A percentile compares a stretch with the other conserved stretches of the same genome.
Evolutionary conservation across 208 protist species (phyloP).

Genomic region (Entamoeba moshkovskii): DNA sequence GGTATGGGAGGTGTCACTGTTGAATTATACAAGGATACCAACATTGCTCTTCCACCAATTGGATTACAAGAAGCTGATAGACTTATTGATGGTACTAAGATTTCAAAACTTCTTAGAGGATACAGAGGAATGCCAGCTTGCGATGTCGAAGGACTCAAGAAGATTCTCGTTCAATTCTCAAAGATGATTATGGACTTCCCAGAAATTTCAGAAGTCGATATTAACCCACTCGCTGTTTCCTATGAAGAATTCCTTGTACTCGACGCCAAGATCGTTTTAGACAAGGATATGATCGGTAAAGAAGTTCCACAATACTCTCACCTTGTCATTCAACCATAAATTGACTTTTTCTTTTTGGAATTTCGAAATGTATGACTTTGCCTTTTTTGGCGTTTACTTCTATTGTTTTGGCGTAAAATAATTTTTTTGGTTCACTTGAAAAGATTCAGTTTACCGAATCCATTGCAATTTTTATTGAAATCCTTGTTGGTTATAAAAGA

Average conservation of each 20-base stretch:
- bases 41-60: constrained; percentile 22
- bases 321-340: background rate
- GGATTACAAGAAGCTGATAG: background rate
- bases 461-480: too few relatives aligned
- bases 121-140: constrained; percentile 20
- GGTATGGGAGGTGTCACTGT: constrained; percentile 28
- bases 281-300: background rate
- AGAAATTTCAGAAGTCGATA: constrained; percentile 34
- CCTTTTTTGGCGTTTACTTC: background rate
- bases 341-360: background rate
- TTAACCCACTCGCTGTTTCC: constrained; percentile 34
- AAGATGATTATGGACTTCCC: constrained; percentile 26
- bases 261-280: constrained; percentile 10
- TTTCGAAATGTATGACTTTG: background rate
- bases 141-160: constrained; percentile 27
- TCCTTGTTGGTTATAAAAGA: too few relatives aligned
- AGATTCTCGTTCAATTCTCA: constrained; percentile 22
- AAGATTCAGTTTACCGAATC: too few relatives aligned
- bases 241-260: constrained; percentile 12
- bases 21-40: constrained; percentile 30
- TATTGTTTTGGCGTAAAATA: too few relatives aligned
- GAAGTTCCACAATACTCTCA: background rate
- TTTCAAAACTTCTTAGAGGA: constrained; percentile 22
- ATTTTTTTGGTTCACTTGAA: too few relatives aligned
- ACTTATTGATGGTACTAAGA: constrained; percentile 34